Evolutionary conservation across 192 early-diverging fungal genomes (phyloP).

Genomic region (Mortierella claussenii): DNA sequence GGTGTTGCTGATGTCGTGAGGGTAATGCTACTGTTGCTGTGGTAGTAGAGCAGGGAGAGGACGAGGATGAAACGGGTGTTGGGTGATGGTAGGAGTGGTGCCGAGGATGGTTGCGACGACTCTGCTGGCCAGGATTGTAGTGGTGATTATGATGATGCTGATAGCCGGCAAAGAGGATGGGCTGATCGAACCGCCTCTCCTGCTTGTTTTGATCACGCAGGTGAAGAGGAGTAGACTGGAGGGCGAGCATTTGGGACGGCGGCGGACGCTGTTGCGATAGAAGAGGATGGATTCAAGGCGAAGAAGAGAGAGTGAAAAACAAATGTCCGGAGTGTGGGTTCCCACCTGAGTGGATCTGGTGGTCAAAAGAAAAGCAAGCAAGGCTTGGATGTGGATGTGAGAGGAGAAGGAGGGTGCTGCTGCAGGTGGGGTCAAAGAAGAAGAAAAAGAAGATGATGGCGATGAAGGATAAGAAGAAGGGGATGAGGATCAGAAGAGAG

Average conservation of each 20-base stretch:
- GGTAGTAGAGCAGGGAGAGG: constrained; percentile 10
- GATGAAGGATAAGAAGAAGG: not conserved
- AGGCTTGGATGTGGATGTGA: not conserved
- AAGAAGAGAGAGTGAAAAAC: constrained; percentile 5
- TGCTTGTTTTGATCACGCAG: constrained; percentile 50
- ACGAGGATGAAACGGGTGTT: constrained; percentile 9
- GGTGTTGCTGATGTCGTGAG: constrained; percentile 10
- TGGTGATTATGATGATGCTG: constrained; percentile 3
- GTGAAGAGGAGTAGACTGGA: constrained; percentile 52
- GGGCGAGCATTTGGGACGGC: constrained; percentile 33
- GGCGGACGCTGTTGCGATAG: not conserved
- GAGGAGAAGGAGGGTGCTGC: not conserved
- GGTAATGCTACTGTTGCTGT: too few relatives aligned
- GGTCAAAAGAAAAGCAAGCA: not conserved
- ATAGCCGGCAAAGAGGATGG: constrained; percentile 26
- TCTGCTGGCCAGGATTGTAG: constrained; percentile 2
- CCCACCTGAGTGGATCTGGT: not conserved
- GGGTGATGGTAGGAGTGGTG: constrained; percentile 42
- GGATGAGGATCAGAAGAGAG: not conserved
- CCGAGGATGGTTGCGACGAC: constrained; percentile 29
- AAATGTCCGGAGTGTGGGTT: too few relatives aligned
- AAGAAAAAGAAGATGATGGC: not conserved
- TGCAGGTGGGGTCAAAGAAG: not conserved
- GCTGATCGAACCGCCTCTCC: constrained; percentile 44
- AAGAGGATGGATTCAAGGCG: constrained; percentile 5